Evolutionary conservation across 1,284 basidiomycete genomes (phyloP), one percentile per base, ranked within the genome.

Genomic region (Rugiboletus extremiorientalis): DNA sequence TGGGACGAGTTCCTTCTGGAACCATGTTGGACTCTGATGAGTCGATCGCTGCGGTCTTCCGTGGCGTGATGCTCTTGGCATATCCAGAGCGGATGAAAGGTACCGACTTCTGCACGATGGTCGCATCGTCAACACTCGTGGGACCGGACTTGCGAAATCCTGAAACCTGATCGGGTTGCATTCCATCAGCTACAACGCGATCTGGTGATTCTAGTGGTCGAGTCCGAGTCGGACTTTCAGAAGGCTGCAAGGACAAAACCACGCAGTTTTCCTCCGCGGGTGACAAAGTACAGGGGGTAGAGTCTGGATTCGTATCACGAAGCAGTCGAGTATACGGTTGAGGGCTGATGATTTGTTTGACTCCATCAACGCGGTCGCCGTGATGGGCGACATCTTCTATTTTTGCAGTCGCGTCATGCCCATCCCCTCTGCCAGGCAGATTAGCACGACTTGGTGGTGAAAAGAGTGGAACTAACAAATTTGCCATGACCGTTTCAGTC

Each of bases 391-490:
- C 33, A 18, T 43, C 47, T 22, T 41, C 20, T 14, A 15, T 34
- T 4, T n/a, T n/a, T n/a, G n/a, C n/a, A n/a, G n/a, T n/a, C n/a
- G 50, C 25, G 6, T 28, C 28, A n/a, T 18, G 18, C n/a, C 10
- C 4, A 10, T 56, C 43, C 10, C 38, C 28, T 30, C 63, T 62
- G 23, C 28, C 16, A 22, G 15, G 2, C 10, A 33, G 4, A 42
- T 65, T 16, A 66, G 44, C 20, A 27, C n/a, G 16, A n/a, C 16
- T 28, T 44, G n/a, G 27, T 12, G 23, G 5, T 9, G 12, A 15
- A 30, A 41, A 43, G 6, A 31, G 41, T 48, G 22, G 22, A 37
- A 55, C 63, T 11, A 16, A 64, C 63, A 9, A 25, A 16, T 31
- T 25, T 25, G 4, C 40, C 14, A 33, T 6, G 10, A n/a, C n/a